Percentiles rank a stretch among this genome's conserved stretches.
Evolutionary conservation across 805 yeast species (phyloP).

Genomic region (Myxozyma monticola): DNA sequence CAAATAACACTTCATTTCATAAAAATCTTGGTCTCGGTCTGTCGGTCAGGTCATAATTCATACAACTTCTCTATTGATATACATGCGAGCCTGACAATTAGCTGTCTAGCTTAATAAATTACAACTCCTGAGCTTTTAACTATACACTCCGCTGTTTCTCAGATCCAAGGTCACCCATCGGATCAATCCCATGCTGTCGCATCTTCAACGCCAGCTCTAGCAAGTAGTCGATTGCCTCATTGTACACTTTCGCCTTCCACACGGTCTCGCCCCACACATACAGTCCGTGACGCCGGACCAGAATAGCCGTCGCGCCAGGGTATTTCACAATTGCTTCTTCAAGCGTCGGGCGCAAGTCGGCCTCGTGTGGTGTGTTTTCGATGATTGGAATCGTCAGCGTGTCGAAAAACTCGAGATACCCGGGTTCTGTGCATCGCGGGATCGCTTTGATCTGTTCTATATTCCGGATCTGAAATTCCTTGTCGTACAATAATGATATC

Average conservation of each 20-base stretch:
- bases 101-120: too few species aligned
- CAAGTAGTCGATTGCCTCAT: constrained; percentile 89
- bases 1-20: too few species aligned
- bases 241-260: constrained; percentile 89
- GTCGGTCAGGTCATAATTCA: too few species aligned
- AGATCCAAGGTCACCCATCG: constrained; percentile 35
- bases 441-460: constrained; percentile 89
- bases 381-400: constrained; percentile 83
- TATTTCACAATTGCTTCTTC: constrained; percentile 63
- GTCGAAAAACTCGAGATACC: constrained; percentile 70
- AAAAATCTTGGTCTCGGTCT: too few species aligned
- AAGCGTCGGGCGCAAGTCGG: constrained; percentile 68
- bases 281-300: constrained; percentile 91
- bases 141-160: too few species aligned
- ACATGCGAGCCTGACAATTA: too few species aligned
- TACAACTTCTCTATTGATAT: too few species aligned
- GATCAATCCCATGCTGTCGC: constrained; percentile 63
- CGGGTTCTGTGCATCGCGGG: constrained; percentile 66
- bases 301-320: constrained; percentile 79
- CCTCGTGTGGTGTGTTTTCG: constrained; percentile 87
- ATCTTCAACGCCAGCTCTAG: constrained; percentile 82
- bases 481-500: constrained; percentile 66
- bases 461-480: constrained; percentile 72
- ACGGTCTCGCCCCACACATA: constrained; percentile 95
- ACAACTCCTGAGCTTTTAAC: too few species aligned